Evolutionary conservation across 1,284 basidiomycete genomes (phyloP), one percentile per base, ranked within the genome.

Genomic region (Boletus semigastroideus): DNA sequence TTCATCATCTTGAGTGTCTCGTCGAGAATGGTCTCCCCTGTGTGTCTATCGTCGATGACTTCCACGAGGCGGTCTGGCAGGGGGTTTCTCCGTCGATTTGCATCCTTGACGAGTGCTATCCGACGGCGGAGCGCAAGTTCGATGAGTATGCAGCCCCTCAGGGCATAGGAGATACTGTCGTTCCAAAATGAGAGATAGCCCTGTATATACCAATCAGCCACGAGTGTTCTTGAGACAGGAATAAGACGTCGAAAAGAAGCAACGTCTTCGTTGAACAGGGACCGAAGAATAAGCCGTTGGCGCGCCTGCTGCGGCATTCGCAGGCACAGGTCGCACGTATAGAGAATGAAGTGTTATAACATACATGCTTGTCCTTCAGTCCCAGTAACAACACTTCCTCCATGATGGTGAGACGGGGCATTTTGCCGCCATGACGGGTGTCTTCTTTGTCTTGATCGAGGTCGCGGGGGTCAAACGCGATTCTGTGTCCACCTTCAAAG

Each of bases 181-280:
- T 98, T 98, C 94, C 92, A 96, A 70, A 97, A 96, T 1, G 92
- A 94, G 17, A 96, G 83, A 69, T 95, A 95, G 39, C 92, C 93
- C 89, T 94, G 60, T 49, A n/a, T 5, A 20, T 54, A n/a, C n/a
- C 7, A 11, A 27, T 67, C 45, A 68, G 56, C 28, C n/a, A 51
- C n/a, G 20, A 34, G 33, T 88, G 57, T 30, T 28, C 17, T 47
- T 46, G 13, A 12, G 48, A 40, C n/a, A 5, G 7, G 30, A 20
- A 14, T 36, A 28, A 34, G 30, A 12, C 20, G 46, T 30, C 41
- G n/a, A n/a, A 45, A 8, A 51, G 47, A 44, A 33, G 42, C 13
- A 45, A 8, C 39, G 38, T n/a, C 14, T 33, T 42, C 48, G 22
- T 12, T 48, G 37, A 38, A 38, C 31, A 28, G 40, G 36, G 14